Evolutionary conservation across 208 protist species (phyloP).

Genomic region (Acanthamoeba comandoni): DNA sequence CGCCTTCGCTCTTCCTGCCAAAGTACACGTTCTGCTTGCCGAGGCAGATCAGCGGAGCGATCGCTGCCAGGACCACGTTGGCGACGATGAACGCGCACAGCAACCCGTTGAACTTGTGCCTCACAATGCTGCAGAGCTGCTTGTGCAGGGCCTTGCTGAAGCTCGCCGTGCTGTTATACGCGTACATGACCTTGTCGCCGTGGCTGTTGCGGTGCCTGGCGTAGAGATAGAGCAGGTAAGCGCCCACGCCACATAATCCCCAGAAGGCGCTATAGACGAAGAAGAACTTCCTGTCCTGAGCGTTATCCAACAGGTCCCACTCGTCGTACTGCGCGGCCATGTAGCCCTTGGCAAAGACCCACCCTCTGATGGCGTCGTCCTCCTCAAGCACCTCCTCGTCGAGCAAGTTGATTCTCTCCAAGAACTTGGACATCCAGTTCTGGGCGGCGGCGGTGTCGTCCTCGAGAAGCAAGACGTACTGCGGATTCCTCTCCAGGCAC

Average conservation of each 20-base stretch:
- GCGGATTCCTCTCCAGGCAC: constrained; percentile 39
- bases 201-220: background rate
- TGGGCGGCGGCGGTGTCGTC: constrained; percentile 13
- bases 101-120: constrained; percentile 24
- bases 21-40: constrained; percentile 25
- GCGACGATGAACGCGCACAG: constrained; percentile 16
- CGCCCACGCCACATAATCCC: constrained; percentile 9
- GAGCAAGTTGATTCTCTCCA: background rate
- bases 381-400: background rate
- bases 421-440: background rate
- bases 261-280: background rate
- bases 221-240: constrained; percentile 27
- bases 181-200: too few relatives aligned
- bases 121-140: background rate
- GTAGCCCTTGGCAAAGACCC: constrained; percentile 27
- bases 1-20: constrained; percentile 10
- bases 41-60: background rate
- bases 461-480: constrained; percentile 42
- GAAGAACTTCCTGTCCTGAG: constrained; percentile 17
- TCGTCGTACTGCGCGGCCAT: constrained; percentile 54
- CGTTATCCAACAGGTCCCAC: constrained; percentile 46
- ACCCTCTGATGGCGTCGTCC: too few relatives aligned
- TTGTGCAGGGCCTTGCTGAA: background rate
- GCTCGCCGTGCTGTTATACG: too few relatives aligned
- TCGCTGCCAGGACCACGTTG: constrained; percentile 28